Conservation (phyloP, 768 basidiomycete species). For the Obba rivulosa region DNA sequence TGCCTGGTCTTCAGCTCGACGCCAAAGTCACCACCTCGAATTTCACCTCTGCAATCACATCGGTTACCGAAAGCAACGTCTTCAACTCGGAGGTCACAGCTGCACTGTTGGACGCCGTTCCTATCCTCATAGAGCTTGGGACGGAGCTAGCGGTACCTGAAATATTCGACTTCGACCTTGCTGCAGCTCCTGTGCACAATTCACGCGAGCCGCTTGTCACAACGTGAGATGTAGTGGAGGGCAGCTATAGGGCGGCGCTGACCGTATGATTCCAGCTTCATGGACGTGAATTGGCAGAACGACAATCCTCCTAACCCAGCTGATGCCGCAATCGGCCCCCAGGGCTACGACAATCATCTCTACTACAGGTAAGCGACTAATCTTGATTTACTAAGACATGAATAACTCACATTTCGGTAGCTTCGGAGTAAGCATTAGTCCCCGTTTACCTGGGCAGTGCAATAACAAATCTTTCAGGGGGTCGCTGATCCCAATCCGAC, state of each 20-base stretch:
- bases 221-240: conserved; percentile 27
- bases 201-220: conserved; percentile 28
- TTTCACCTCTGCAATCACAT: conserved; percentile 29
- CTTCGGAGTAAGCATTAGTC: conserved; percentile 45
- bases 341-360: conserved; percentile 73
- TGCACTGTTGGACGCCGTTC: conserved; percentile 31
- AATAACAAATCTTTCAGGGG: conserved; percentile 38
- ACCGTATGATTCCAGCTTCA: conserved; percentile 45
- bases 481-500: conserved; percentile 60
- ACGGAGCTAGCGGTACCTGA: conserved; percentile 6
- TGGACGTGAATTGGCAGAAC: conserved; percentile 77
- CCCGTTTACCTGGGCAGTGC: background rate
- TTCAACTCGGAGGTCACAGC: conserved; percentile 26
- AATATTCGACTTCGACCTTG: conserved; percentile 19
- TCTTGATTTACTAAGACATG: background rate
- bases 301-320: conserved; percentile 68
- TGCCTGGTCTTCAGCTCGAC: conserved; percentile 25
- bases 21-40: conserved; percentile 24
- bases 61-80: conserved; percentile 8
- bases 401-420: conserved; percentile 22
- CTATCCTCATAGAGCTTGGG: conserved; percentile 31
- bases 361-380: conserved; percentile 57
- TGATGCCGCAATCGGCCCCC: conserved; percentile 61
- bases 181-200: conserved; percentile 11
- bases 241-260: background rate